Evolutionary conservation across 1,284 basidiomycete species (phyloP), one percentile per base, ranked within the genome.

Genomic region (Caloboletus firmus): DNA sequence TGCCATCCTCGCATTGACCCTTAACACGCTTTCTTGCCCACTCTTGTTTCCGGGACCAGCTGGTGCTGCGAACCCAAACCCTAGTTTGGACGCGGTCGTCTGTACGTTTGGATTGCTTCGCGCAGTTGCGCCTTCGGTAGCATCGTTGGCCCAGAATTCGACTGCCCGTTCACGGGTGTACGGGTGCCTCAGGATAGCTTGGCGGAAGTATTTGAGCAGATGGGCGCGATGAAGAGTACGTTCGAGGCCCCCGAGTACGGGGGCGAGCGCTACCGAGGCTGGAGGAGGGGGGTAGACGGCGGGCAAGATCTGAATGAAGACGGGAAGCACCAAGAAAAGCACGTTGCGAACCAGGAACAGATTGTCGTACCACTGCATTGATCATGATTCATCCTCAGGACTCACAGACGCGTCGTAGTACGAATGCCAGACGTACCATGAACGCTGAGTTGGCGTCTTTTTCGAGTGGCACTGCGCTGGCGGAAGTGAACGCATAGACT

Each of bases 341-440:
- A 75, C 36, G 52, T 81, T 79, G 12, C 88, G 85, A 20, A 73
- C 56, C 51, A 76, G 64, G 67, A 79, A 79, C 35, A 84, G 70
- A 28, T 63, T 73, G 65, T 90, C 86, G 70, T 88, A 84, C 81
- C 82, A 85, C 88, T 90, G 60, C 12, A n/a, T 52, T 28, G 24
- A 32, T 50, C 41, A 42, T 22, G 17, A 42, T 22, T 39, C 36
- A 20, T 37, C n/a, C 39, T 62, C 45, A 61, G 35, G 22, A 37
- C 26, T 22, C 17, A 31, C 3, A 30, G 24, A 36, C 12, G 49
- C 13, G 5, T 46, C 39, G 6, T 32, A 43, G 43, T 36, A 31
- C 39, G 22, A 52, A 53, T 20, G 49, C n/a, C 35, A 12, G 7
- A 72, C 79, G 56, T 63, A 87, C 87, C 84, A 85, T 85, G 62